Evolutionary conservation across 805 yeast genomes (phyloP).

Genomic region (Candida sithepensis): DNA sequence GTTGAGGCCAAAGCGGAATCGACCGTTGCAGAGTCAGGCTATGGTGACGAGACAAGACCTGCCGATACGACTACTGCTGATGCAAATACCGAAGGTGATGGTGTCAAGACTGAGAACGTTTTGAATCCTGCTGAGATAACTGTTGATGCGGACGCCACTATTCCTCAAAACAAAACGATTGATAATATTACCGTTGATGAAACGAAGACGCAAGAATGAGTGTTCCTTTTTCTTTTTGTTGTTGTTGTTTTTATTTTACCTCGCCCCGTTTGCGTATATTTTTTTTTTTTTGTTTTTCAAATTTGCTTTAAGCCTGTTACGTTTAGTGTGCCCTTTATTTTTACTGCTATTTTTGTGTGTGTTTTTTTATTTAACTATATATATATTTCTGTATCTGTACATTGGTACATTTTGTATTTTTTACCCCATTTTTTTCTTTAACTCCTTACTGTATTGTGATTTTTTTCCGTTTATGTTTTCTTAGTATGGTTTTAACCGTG

Average conservation of each 20-base stretch:
- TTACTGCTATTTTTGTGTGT: neutral
- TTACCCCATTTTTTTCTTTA: neutral
- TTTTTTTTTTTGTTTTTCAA: neutral
- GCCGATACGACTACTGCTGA: slow-evolving; percentile 10
- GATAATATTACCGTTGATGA: slow-evolving; percentile 10
- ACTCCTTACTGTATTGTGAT: neutral
- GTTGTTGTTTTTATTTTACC: neutral
- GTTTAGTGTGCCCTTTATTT: neutral
- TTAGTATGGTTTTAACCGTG: neutral
- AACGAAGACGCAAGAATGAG: neutral
- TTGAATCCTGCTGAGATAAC: slow-evolving; percentile 16
- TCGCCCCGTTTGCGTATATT: neutral
- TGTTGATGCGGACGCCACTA: slow-evolving; percentile 45
- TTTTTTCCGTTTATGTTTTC: neutral
- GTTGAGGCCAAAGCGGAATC: neutral
- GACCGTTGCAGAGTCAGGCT: slow-evolving; percentile 10
- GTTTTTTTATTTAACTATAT: neutral
- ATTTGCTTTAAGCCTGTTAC: neutral
- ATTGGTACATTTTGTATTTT: slow-evolving; percentile 2
- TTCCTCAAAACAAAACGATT: slow-evolving; percentile 43
- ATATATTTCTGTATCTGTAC: neutral
- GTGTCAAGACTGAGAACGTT: neutral
- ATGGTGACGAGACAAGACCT: slow-evolving; percentile 9
- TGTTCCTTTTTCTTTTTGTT: neutral
- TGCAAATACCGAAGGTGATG: neutral